Conservation (phyloP, 2,329 filamentous ascomycete species). For the Colletotrichum godetiae region DNA sequence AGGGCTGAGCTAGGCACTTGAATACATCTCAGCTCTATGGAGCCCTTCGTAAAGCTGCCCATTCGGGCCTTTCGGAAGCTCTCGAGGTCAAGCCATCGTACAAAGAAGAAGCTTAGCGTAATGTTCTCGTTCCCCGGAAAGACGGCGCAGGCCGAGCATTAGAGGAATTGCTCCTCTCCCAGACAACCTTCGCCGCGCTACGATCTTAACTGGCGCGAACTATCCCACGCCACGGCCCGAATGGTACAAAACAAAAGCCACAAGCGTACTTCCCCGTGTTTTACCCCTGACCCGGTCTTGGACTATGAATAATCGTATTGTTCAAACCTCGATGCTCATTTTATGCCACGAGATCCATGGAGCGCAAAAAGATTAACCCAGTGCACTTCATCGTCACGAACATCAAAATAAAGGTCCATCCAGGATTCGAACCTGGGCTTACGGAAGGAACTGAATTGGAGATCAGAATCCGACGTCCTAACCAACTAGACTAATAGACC, state of each 20-base stretch:
- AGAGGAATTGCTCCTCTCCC: neutral
- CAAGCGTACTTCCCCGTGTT: neutral
- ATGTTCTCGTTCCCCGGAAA: neutral
- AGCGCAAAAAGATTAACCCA: neutral
- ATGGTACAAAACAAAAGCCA: neutral
- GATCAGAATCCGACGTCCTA: conserved; percentile 31
- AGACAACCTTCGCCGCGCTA: neutral
- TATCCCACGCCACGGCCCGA: neutral
- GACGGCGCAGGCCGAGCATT: too few species aligned
- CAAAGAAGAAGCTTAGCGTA: neutral
- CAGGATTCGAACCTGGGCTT: conserved; percentile 28
- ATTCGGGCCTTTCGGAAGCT: neutral
- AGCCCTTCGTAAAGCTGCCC: neutral
- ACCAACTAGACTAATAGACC: conserved; percentile 33
- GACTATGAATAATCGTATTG: neutral
- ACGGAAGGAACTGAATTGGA: conserved; percentile 1
- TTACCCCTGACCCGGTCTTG: too few species aligned
- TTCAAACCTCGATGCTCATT: neutral
- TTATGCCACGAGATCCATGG: neutral
- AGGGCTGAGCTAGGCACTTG: neutral
- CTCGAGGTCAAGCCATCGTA: neutral
- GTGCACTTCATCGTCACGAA: neutral
- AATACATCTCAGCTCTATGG: neutral
- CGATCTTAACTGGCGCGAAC: neutral
- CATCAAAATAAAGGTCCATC: conserved; percentile 5